Evolutionary conservation across 2,329 filamentous ascomycete species (phyloP).

Genomic region (Fusarium guadeloupense): DNA sequence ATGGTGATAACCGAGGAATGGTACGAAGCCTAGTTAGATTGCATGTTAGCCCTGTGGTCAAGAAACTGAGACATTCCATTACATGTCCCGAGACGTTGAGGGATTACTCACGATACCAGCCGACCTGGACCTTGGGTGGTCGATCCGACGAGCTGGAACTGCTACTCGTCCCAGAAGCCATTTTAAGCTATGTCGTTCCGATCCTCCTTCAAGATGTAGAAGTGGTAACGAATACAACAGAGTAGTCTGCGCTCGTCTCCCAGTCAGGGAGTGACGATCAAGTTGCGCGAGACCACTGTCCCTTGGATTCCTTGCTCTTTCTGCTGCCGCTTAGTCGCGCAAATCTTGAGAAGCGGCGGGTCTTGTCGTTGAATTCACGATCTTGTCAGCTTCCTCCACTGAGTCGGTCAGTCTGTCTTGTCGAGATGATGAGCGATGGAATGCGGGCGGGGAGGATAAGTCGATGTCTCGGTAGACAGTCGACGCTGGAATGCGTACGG

Average conservation of each 20-base stretch:
- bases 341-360: slow-evolving; percentile 2
- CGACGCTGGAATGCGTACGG: slow-evolving; percentile 36
- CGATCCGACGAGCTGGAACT: slow-evolving; percentile 40
- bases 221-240: slow-evolving; percentile 24
- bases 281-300: slow-evolving; percentile 21
- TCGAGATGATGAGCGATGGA: slow-evolving; percentile 23
- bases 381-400: slow-evolving; percentile 12
- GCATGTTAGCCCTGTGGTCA: slow-evolving; percentile 33
- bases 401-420: slow-evolving; percentile 28
- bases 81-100: background rate
- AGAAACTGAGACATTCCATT: slow-evolving; percentile 31
- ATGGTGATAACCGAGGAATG: slow-evolving; percentile 79
- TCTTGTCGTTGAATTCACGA: background rate
- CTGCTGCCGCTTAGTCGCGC: slow-evolving; percentile 14
- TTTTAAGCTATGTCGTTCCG: slow-evolving; percentile 32
- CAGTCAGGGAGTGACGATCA: slow-evolving; percentile 37
- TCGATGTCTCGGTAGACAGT: slow-evolving; percentile 28
- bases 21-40: slow-evolving; percentile 64
- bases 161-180: slow-evolving; percentile 39
- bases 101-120: slow-evolving; percentile 59
- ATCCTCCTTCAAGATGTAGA: slow-evolving; percentile 23
- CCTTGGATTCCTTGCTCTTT: slow-evolving; percentile 26
- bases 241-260: slow-evolving; percentile 39
- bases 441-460: slow-evolving; percentile 31
- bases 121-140: slow-evolving; percentile 55